Conservation (phyloP, 163 green algal genomes). For the Trebouxia gelatinosa region DNA sequence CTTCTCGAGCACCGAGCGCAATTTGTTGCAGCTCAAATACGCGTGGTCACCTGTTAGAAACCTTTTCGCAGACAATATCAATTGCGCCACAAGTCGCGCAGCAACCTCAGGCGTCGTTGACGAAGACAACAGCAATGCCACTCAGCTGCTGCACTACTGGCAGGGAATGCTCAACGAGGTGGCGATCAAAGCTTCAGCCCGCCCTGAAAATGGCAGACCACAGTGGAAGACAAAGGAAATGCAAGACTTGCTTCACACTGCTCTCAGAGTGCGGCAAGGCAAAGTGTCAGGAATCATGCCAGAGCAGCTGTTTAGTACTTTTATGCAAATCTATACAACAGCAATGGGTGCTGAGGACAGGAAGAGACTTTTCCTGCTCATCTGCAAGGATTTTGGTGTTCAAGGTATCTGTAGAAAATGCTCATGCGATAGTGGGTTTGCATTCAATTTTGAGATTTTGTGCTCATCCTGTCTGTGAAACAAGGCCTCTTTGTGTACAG, state of each 20-base stretch:
- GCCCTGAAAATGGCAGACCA: not conserved
- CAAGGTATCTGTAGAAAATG: slow-evolving; percentile 20
- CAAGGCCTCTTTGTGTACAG: too few species aligned
- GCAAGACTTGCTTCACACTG: slow-evolving; percentile 37
- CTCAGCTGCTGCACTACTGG: slow-evolving; percentile 17
- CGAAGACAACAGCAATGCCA: too few species aligned
- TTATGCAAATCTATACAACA: slow-evolving; percentile 9
- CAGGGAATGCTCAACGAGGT: not conserved
- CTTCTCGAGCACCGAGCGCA: too few species aligned
- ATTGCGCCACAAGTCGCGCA: too few species aligned
- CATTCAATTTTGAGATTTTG: too few species aligned
- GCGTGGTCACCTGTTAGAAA: too few species aligned
- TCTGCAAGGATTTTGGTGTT: slow-evolving; percentile 36
- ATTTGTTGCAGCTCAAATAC: too few species aligned
- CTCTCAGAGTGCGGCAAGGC: slow-evolving; percentile 37
- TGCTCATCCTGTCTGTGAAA: too few species aligned
- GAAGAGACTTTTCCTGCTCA: slow-evolving; percentile 30
- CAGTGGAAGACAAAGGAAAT: slow-evolving; percentile 30
- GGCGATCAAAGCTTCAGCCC: not conserved
- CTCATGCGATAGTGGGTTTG: too few species aligned
- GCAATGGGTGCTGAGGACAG: not conserved
- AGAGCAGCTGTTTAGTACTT: slow-evolving; percentile 33
- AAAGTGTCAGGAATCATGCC: slow-evolving; percentile 30
- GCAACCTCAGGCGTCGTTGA: too few species aligned
- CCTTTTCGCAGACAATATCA: too few species aligned